Conservation (phyloP, 768 basidiomycete species). For the Trametes sanguinea region DNA sequence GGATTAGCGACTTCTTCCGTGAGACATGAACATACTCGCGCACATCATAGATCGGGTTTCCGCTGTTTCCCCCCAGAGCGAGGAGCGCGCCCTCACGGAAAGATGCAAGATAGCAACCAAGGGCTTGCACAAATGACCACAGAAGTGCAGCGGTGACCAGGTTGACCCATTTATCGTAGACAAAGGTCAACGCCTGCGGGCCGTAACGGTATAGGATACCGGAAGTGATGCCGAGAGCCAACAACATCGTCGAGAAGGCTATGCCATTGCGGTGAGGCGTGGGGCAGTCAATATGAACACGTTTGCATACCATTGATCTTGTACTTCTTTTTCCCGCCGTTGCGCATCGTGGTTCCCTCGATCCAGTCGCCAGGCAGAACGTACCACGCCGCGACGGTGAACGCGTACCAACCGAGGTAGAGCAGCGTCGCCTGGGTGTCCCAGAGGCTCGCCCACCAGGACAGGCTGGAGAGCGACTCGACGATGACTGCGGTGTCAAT, state of each 20-base stretch:
- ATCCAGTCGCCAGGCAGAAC: constrained; percentile 63
- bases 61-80: constrained; percentile 91
- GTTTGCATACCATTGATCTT: constrained; percentile 87
- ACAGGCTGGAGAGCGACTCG: constrained; percentile 45
- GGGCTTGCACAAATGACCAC: constrained; percentile 77
- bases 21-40: constrained; percentile 30
- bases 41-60: constrained; percentile 89
- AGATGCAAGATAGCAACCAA: constrained; percentile 68
- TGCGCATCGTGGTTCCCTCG: constrained; percentile 50
- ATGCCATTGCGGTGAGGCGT: neutral
- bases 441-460: constrained; percentile 80
- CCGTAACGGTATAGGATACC: constrained; percentile 77
- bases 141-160: constrained; percentile 79
- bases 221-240: constrained; percentile 70
- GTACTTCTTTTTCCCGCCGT: constrained; percentile 78
- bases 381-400: constrained; percentile 78
- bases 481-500: constrained; percentile 42
- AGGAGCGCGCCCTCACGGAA: constrained; percentile 72
- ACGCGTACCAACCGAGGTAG: constrained; percentile 92
- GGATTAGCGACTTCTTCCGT: neutral
- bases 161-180: constrained; percentile 92
- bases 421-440: constrained; percentile 74
- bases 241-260: constrained; percentile 89
- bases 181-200: constrained; percentile 78
- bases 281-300: neutral